phyloP scores from a whole-genome alignment of 768 basidiomycete species.

The Agaricus blazei region DNA sequence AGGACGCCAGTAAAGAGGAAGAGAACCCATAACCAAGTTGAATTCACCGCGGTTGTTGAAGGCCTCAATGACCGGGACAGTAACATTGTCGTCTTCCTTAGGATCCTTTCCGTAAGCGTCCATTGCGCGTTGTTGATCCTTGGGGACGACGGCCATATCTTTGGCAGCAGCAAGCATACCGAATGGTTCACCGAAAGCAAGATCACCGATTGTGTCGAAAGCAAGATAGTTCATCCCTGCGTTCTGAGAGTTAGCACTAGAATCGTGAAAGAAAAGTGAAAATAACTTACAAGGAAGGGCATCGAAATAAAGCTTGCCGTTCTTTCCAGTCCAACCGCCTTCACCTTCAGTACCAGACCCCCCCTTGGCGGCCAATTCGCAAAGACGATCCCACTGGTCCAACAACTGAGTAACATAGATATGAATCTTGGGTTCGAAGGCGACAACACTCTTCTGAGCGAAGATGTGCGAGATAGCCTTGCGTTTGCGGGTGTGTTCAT shows the following conservation, averaged over 20 bases:
- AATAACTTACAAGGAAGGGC: slow-evolving; percentile 60
- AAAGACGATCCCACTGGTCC: slow-evolving; percentile 75
- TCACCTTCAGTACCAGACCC: slow-evolving; percentile 55
- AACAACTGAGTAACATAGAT: slow-evolving; percentile 55
- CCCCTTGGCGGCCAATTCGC: slow-evolving; percentile 47
- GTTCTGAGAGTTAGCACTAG: not conserved
- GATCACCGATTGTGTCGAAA: slow-evolving; percentile 77
- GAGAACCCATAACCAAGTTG: slow-evolving; percentile 76
- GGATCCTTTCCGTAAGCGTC: slow-evolving; percentile 44
- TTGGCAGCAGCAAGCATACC: slow-evolving; percentile 83
- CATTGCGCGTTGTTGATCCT: slow-evolving; percentile 50
- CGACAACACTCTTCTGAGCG: slow-evolving; percentile 77
- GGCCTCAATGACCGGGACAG: slow-evolving; percentile 79
- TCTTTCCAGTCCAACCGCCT: slow-evolving; percentile 54
- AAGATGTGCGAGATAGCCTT: slow-evolving; percentile 88
- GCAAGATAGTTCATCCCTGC: slow-evolving; percentile 51
- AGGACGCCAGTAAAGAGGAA: slow-evolving; percentile 73
- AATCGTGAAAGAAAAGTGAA: slow-evolving; percentile 3
- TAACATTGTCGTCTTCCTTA: slow-evolving; percentile 36
- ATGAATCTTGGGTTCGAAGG: slow-evolving; percentile 78
- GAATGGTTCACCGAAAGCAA: slow-evolving; percentile 84
- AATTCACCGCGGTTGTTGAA: slow-evolving; percentile 89
- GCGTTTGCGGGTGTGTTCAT: slow-evolving; percentile 82
- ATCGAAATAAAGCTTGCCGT: slow-evolving; percentile 68
- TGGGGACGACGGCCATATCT: slow-evolving; percentile 68